Evolutionary conservation across 2,329 filamentous ascomycete species (phyloP).

Genomic region (Diaporthe caulivora): DNA sequence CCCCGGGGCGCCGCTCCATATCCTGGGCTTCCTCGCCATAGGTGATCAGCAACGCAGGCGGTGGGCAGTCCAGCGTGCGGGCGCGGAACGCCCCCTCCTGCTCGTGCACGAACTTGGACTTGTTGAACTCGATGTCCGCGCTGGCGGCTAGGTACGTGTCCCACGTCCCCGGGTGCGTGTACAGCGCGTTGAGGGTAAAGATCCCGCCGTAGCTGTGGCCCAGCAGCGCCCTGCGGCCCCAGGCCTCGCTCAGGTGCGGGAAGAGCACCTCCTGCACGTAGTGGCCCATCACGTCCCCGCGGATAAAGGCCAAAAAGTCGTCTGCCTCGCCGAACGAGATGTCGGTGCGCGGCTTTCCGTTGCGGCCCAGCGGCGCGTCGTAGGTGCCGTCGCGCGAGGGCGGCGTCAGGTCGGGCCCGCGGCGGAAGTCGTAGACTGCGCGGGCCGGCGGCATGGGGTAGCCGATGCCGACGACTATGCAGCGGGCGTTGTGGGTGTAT

Average conservation of each 20-base stretch:
- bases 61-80: background rate
- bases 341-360: slow-evolving; percentile 23
- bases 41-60: slow-evolving; percentile 12
- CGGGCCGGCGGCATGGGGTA: slow-evolving; percentile 20
- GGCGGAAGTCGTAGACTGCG: slow-evolving; percentile 15
- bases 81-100: slow-evolving; percentile 23
- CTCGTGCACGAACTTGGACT: background rate
- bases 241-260: background rate
- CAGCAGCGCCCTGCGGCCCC: slow-evolving; percentile 22
- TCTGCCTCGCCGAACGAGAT: slow-evolving; percentile 21
- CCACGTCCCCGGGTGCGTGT: slow-evolving; percentile 13
- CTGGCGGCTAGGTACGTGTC: slow-evolving; percentile 10
- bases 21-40: slow-evolving; percentile 8
- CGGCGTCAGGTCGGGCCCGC: slow-evolving; percentile 24
- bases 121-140: slow-evolving; percentile 14
- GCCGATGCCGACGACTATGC: slow-evolving; percentile 23
- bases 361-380: slow-evolving; percentile 18
- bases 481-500: slow-evolving; percentile 23
- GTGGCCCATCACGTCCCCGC: slow-evolving; percentile 6
- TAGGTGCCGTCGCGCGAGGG: slow-evolving; percentile 23
- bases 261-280: slow-evolving; percentile 10
- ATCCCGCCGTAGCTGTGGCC: slow-evolving; percentile 25
- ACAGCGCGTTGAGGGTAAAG: slow-evolving; percentile 18
- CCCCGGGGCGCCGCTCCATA: background rate
- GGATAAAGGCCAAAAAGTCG: slow-evolving; percentile 16